phyloP scores from a whole-genome alignment of 176 grass and related monocot species.

The Guadua angustifolia region DNA sequence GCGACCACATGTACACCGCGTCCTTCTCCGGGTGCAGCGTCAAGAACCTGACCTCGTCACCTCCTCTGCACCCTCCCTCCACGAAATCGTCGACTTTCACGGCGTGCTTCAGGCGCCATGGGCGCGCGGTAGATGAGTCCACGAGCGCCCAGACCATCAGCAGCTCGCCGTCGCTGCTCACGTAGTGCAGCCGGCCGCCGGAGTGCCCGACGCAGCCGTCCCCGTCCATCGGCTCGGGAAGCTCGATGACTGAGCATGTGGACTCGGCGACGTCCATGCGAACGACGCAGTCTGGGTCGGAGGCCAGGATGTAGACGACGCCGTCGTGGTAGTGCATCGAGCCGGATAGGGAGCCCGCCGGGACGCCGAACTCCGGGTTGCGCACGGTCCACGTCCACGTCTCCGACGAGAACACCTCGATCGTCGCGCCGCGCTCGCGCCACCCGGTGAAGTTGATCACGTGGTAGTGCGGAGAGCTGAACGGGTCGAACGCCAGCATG shows the following conservation, averaged over 20 bases:
- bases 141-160: constrained; percentile 59
- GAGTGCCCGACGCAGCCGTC: constrained; percentile 47
- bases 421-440: constrained; percentile 35
- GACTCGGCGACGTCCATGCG: constrained; percentile 40
- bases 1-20: constrained; percentile 56
- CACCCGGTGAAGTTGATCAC: constrained; percentile 63
- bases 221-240: constrained; percentile 46
- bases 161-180: constrained; percentile 19
- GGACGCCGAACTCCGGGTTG: constrained; percentile 47
- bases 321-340: constrained; percentile 54
- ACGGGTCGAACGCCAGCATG: constrained; percentile 61
- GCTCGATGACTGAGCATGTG: constrained; percentile 25
- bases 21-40: constrained; percentile 67
- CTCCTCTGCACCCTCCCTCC: neutral
- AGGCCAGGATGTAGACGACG: constrained; percentile 49
- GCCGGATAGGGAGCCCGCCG: constrained; percentile 37
- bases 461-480: constrained; percentile 34
- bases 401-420: constrained; percentile 72
- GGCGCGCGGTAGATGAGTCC: neutral
- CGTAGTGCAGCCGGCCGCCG: constrained; percentile 53
- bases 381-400: constrained; percentile 36
- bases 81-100: constrained; percentile 22
- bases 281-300: constrained; percentile 46
- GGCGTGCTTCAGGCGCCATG: constrained; percentile 51
- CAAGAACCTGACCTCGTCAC: constrained; percentile 49